phyloP scores from a whole-genome alignment of 768 basidiomycete genomes.

The Amanita inopinata region DNA sequence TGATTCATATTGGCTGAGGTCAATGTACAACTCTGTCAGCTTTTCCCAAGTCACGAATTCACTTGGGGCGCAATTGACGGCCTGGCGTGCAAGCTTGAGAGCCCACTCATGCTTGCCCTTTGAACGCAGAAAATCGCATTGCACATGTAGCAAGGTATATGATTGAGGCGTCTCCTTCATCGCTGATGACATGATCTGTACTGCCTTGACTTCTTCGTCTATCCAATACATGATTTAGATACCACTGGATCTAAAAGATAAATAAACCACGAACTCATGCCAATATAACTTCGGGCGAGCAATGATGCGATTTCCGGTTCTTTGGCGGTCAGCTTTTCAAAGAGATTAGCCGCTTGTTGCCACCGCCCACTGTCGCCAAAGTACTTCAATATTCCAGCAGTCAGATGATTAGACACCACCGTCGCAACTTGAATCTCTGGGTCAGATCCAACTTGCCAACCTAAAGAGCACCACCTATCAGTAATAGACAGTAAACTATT shows the following conservation, averaged over 20 bases:
- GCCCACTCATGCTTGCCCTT: slow-evolving; percentile 88
- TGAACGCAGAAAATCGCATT: slow-evolving; percentile 86
- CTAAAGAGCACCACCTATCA: slow-evolving; percentile 26
- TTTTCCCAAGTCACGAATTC: slow-evolving; percentile 99
- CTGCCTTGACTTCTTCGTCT: slow-evolving; percentile 99
- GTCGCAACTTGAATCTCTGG: slow-evolving; percentile 99
- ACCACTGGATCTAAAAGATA: not conserved
- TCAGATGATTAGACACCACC: slow-evolving; percentile 91
- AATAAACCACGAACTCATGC: slow-evolving; percentile 73
- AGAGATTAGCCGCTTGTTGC: slow-evolving; percentile 84
- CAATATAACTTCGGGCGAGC: slow-evolving; percentile 84
- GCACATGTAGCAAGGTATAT: slow-evolving; percentile 88
- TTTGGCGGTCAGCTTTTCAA: slow-evolving; percentile 77
- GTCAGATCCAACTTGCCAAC: slow-evolving; percentile 98
- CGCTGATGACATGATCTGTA: slow-evolving; percentile 83
- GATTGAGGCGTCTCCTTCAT: slow-evolving; percentile 84
- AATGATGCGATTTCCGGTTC: slow-evolving; percentile 88
- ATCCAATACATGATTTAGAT: slow-evolving; percentile 2
- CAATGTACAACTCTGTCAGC: slow-evolving; percentile 90
- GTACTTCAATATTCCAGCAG: slow-evolving; percentile 92
- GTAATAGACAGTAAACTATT: not conserved
- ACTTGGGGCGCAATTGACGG: slow-evolving; percentile 96
- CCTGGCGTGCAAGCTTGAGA: slow-evolving; percentile 82
- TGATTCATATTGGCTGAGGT: slow-evolving; percentile 78
- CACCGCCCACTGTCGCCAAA: slow-evolving; percentile 88